phyloP scores from a whole-genome alignment of 768 basidiomycete genomes.

The Inosperma sp. region DNA sequence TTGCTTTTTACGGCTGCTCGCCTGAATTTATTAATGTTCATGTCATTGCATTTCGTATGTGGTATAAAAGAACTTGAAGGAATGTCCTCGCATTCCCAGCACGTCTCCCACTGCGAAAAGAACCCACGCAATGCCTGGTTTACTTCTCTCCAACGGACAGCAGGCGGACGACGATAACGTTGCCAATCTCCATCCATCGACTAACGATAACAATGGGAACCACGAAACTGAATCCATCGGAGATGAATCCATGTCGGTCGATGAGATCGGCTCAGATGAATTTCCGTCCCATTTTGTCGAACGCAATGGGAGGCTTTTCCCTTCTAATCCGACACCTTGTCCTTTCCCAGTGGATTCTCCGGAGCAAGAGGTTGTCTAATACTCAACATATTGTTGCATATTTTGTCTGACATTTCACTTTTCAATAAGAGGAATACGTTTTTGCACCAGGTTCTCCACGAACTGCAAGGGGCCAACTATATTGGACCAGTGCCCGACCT shows the following conservation, averaged over 20 bases:
- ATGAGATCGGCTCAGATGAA: constrained; percentile 46
- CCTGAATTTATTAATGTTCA: too few species aligned
- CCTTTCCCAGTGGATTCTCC: constrained; percentile 67
- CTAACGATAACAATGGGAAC: constrained; percentile 1
- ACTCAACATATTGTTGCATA: not conserved
- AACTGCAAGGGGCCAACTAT: constrained; percentile 52
- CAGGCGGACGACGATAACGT: not conserved
- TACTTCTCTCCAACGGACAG: not conserved
- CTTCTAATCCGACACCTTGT: constrained; percentile 64
- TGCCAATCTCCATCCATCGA: too few species aligned
- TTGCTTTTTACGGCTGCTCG: too few species aligned
- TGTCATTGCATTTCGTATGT: too few species aligned
- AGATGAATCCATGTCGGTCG: constrained; percentile 18
- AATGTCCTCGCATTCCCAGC: too few species aligned
- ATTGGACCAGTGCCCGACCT: constrained; percentile 55
- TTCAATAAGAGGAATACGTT: not conserved
- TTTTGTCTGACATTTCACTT: not conserved
- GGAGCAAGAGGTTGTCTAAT: constrained; percentile 59
- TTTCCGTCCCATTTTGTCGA: constrained; percentile 60
- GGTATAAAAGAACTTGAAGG: too few species aligned
- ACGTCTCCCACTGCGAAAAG: too few species aligned
- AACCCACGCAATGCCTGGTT: constrained; percentile 2
- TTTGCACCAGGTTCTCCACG: constrained; percentile 43
- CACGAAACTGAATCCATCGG: constrained; percentile 12
- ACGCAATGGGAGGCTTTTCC: constrained; percentile 58